A percentile compares a stretch with the other conserved stretches of the same genome.
Conservation (phyloP, 2,329 filamentous ascomycete species). For the Neonectria faginata region DNA sequence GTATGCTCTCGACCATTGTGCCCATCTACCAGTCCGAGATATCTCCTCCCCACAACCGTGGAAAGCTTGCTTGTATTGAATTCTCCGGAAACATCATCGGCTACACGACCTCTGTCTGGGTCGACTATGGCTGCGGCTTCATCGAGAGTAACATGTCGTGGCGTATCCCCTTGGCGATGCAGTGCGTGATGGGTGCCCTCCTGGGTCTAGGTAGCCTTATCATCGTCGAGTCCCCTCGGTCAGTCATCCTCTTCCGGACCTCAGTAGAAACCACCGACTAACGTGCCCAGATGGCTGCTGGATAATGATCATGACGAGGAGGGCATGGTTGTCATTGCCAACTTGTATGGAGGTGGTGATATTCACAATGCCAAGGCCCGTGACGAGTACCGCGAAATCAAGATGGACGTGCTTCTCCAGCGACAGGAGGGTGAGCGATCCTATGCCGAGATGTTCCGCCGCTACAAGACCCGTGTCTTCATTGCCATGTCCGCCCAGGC, state of each 20-base stretch:
- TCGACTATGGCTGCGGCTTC: conserved; percentile 96
- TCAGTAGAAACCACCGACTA: conserved; percentile 35
- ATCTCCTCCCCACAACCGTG: conserved; percentile 94
- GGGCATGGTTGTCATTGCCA: conserved; percentile 97
- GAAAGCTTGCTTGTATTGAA: conserved; percentile 96
- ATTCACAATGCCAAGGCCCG: conserved; percentile 92
- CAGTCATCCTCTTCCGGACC: conserved; percentile 42
- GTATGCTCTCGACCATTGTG: conserved; percentile 90
- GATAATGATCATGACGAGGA: conserved; percentile 99
- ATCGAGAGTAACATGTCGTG: conserved; percentile 89
- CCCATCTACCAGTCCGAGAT: conserved; percentile 96
- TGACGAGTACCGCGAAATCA: conserved; percentile 98
- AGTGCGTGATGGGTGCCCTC: conserved; percentile 92
- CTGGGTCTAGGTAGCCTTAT: conserved; percentile 87
- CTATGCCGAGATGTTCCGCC: conserved; percentile 93
- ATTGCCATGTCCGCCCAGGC: conserved; percentile 99
- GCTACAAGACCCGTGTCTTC: conserved; percentile 91
- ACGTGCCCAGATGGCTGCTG: conserved; percentile 81
- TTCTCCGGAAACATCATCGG: conserved; percentile 97
- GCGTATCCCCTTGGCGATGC: conserved; percentile 90
- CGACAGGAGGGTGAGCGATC: conserved; percentile 94
- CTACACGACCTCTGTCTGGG: conserved; percentile 97
- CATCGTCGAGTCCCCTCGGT: conserved; percentile 97
- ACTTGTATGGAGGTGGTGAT: conserved; percentile 94
- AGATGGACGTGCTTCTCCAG: conserved; percentile 94